Base-by-base conservation (phyloP, 139 green algal species). In the Volvox africanus region DNA sequence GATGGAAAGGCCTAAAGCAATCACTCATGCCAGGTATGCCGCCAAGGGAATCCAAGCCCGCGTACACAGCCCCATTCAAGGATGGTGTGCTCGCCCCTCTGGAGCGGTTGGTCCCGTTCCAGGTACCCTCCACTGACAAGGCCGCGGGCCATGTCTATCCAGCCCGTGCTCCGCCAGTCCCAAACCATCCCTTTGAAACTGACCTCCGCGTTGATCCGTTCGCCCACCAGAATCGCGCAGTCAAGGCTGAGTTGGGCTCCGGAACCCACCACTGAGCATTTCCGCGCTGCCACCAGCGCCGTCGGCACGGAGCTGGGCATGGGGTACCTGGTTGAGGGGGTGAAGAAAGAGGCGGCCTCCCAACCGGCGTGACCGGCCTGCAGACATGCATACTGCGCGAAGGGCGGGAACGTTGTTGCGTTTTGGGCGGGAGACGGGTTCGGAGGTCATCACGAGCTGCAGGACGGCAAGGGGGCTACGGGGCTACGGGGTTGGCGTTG, bases 351-450 rank as follows among this genome's bases (percentile, higher is more conserved):
- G 32, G 75, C 75, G 1, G 28, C 32, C 12, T 18, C 30, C 75
- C 75, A 81, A 2, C 32, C 75, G 33, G 75, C 6, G 5, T 61
- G 24, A 13, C 30, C 75, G 18, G 75, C 75, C 1, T 81, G 24
- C 75, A 81, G 75, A 35, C 75, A 81, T 1, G 75, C 75, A 35
- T 81, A 81, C 75, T 81, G 75, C 28, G 71, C 16, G 71, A 18
- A 14, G 5, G 30, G 75, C 26, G 75, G 30, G 75, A 26, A 35
- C 11, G 71, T 75, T 75, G 22, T 75, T 14, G 67, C 67, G 67
- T 80, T 13, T 44, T n/a, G 75, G 30, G 32, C 1, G 26, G 75
- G 5, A 24, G 28, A 30, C 75, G 75, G 75, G 30, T 30, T 1
- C 17, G 21, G 75, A 36, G 73, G 73, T 11, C 9, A 75, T 26